Percentiles rank a stretch among this genome's conserved stretches.
Conservation (phyloP, 768 basidiomycete genomes). For the Lactarius vividus region DNA sequence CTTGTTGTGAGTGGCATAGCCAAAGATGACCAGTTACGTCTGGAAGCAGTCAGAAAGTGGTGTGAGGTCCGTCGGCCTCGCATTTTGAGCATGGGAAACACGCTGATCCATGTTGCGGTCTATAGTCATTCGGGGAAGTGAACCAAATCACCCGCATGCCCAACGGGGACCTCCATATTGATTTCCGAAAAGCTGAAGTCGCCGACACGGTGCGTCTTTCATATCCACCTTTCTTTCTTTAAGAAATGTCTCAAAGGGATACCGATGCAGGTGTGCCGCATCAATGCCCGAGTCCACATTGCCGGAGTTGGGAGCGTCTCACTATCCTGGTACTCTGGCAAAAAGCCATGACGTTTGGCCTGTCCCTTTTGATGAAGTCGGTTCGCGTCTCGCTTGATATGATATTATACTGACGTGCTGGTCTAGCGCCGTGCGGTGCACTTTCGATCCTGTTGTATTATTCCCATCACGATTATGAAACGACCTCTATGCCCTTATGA, state of each 20-base stretch:
- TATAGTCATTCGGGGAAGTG: slow-evolving; percentile 60
- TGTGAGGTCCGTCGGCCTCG: slow-evolving; percentile 55
- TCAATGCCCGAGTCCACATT: slow-evolving; percentile 73
- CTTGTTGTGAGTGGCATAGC: slow-evolving; percentile 70
- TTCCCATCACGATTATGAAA: slow-evolving; percentile 23
- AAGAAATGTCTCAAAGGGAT: slow-evolving; percentile 24
- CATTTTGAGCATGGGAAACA: slow-evolving; percentile 22
- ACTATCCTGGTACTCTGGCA: slow-evolving; percentile 69
- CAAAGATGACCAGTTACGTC: slow-evolving; percentile 54
- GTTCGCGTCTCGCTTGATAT: not conserved
- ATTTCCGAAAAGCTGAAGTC: slow-evolving; percentile 71
- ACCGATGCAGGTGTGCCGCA: slow-evolving; percentile 61
- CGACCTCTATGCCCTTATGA: slow-evolving; percentile 26
- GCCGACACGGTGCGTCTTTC: slow-evolving; percentile 65
- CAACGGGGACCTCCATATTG: slow-evolving; percentile 75
- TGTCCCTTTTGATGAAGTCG: slow-evolving; percentile 1
- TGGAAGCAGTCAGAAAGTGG: slow-evolving; percentile 70
- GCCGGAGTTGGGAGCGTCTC: slow-evolving; percentile 74
- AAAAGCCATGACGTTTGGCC: slow-evolving; percentile 35
- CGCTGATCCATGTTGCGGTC: slow-evolving; percentile 16
- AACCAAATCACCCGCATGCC: slow-evolving; percentile 69
- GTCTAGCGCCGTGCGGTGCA: slow-evolving; percentile 13
- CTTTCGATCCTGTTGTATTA: slow-evolving; percentile 23
- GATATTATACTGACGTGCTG: not conserved
- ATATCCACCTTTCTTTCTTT: not conserved